Conservation (phyloP, 73 alveolate species). For the Paramecium primaurelia region DNA sequence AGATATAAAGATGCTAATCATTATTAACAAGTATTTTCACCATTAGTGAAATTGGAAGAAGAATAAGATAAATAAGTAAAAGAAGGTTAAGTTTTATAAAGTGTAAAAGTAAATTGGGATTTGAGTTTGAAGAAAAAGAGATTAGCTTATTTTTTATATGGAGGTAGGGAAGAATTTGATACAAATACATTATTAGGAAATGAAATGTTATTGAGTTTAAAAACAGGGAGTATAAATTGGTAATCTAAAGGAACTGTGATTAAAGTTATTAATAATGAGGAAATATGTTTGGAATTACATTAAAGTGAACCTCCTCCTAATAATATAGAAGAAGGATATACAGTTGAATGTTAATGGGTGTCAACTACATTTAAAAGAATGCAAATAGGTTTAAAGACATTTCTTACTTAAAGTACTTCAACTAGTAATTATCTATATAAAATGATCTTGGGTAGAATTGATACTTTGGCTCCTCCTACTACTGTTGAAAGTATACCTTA, state of each 20-base stretch:
- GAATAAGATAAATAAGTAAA: conserved; percentile 41
- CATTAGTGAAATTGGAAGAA: conserved; percentile 1
- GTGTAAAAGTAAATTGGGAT: conserved; percentile 45
- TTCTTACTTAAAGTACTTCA: conserved; percentile 83
- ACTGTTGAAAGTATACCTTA: conserved; percentile 66
- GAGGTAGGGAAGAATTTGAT: conserved; percentile 55
- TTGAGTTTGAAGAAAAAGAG: conserved; percentile 50
- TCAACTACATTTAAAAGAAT: conserved; percentile 98
- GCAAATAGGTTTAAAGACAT: conserved; percentile 86
- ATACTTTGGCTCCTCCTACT: conserved; percentile 67
- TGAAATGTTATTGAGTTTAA: conserved; percentile 44
- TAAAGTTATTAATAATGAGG: conserved; percentile 92
- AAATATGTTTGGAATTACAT: conserved; percentile 86
- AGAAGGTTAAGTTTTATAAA: not conserved
- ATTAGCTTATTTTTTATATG: conserved; percentile 43
- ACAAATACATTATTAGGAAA: conserved; percentile 32
- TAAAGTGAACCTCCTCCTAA: conserved; percentile 77
- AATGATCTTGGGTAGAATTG: conserved; percentile 89
- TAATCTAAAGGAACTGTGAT: conserved; percentile 90
- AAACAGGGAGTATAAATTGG: conserved; percentile 55
- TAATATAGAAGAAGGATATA: conserved; percentile 73
- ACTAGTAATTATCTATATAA: conserved; percentile 83
- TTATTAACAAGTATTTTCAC: conserved; percentile 38
- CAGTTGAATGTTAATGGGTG: conserved; percentile 97
- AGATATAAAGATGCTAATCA: conserved; percentile 13